Conservation (phyloP, 441 rosid species). For the Eutrema salsugineum region DNA sequence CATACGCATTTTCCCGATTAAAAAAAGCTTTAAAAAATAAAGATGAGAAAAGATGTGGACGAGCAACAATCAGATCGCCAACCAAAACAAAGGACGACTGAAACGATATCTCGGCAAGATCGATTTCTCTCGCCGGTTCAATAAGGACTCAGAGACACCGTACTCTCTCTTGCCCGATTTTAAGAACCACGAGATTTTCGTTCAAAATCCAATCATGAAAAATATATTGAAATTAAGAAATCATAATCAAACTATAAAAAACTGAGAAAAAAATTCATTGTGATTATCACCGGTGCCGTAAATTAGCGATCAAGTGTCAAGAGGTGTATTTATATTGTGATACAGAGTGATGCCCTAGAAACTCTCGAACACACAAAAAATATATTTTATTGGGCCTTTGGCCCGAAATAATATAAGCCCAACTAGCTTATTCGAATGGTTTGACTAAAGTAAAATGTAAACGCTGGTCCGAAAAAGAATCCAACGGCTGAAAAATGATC, state of each 20-base stretch:
- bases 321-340: constrained; percentile 8
- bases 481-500: neutral
- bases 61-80: constrained; percentile 84
- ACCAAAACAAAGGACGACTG: constrained; percentile 55
- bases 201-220: neutral
- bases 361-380: neutral
- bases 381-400: neutral
- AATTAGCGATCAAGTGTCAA: neutral
- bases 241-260: neutral
- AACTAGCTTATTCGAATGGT: neutral
- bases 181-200: constrained; percentile 2
- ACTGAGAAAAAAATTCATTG: neutral
- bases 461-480: neutral
- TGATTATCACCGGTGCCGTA: neutral
- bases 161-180: constrained; percentile 40
- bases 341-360: constrained; percentile 17
- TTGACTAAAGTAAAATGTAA: neutral
- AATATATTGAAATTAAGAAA: neutral
- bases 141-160: constrained; percentile 43
- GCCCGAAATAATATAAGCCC: neutral
- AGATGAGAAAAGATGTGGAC: constrained; percentile 39
- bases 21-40: neutral
- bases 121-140: constrained; percentile 42
- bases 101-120: constrained; percentile 84
- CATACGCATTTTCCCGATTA: constrained; percentile 5